Evolutionary conservation across 208 protist genomes (phyloP).

Genomic region (Strigomonas culicis): DNA sequence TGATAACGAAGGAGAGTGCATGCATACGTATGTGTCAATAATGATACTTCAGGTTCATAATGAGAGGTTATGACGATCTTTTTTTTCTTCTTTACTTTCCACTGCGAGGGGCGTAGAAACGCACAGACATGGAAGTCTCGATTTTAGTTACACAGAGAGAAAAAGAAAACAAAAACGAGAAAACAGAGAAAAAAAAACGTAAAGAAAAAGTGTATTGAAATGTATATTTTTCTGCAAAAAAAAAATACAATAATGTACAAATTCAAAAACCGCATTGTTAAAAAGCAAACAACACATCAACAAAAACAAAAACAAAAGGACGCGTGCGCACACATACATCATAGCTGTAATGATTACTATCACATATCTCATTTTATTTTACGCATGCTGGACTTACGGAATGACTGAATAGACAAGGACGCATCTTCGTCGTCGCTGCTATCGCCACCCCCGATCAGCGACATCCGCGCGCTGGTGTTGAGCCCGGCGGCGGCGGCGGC

Average conservation of each 20-base stretch:
- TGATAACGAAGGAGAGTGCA: too few species aligned
- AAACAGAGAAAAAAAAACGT: not conserved
- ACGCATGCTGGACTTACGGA: conserved; percentile 8
- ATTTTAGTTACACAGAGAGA: too few species aligned
- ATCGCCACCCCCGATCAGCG: not conserved
- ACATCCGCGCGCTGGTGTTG: not conserved
- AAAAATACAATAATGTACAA: too few species aligned
- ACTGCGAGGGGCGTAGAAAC: too few species aligned
- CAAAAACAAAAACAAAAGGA: too few species aligned
- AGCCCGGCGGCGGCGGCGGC: conserved; percentile 4
- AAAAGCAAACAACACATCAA: too few species aligned
- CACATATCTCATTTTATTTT: not conserved
- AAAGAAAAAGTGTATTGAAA: not conserved
- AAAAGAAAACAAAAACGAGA: not conserved
- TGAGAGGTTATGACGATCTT: too few species aligned
- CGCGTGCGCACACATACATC: not conserved
- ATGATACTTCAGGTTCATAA: too few species aligned
- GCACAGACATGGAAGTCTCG: too few species aligned
- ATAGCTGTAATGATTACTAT: not conserved
- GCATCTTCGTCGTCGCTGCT: conserved; percentile 33
- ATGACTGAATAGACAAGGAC: conserved; percentile 38
- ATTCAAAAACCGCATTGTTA: too few species aligned
- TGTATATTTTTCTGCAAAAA: not conserved
- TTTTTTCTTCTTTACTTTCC: too few species aligned
- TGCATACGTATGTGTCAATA: too few species aligned